phyloP scores from a whole-genome alignment of 2,329 filamentous ascomycete species.

The Alternaria sp. region DNA sequence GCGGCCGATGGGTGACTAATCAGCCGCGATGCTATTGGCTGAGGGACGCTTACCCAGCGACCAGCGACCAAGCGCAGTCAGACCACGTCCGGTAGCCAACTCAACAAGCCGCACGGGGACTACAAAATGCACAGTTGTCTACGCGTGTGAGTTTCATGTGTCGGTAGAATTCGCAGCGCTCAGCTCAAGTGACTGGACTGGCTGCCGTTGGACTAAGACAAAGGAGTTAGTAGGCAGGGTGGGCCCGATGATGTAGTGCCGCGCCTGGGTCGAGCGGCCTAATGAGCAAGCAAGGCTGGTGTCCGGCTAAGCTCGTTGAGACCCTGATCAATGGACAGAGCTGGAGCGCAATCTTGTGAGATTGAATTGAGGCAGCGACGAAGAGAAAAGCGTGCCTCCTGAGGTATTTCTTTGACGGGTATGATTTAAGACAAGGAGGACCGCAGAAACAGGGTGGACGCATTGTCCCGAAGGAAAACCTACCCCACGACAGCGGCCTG shows the following conservation, averaged over 20 bases:
- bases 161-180: neutral
- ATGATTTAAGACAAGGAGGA: neutral
- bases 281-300: slow-evolving; percentile 11
- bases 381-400: neutral
- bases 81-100: neutral
- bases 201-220: slow-evolving; percentile 4
- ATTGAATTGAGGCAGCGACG: neutral
- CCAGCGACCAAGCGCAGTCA: neutral
- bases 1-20: slow-evolving; percentile 6
- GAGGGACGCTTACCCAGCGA: neutral
- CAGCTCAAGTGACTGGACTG: neutral
- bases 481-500: slow-evolving; percentile 13
- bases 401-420: neutral
- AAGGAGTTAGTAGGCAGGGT: slow-evolving; percentile 6
- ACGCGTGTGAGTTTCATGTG: neutral
- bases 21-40: neutral
- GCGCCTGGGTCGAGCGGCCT: slow-evolving; percentile 10
- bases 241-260: slow-evolving; percentile 23
- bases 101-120: neutral
- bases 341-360: neutral
- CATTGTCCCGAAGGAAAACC: neutral
- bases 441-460: neutral
- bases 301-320: slow-evolving; percentile 3
- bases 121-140: neutral
- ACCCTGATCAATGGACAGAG: slow-evolving; percentile 5